Percentiles rank a stretch among this genome's conserved stretches.
phyloP scores from a whole-genome alignment of 352 stramenopile species.

The Pythium guiyangense region DNA sequence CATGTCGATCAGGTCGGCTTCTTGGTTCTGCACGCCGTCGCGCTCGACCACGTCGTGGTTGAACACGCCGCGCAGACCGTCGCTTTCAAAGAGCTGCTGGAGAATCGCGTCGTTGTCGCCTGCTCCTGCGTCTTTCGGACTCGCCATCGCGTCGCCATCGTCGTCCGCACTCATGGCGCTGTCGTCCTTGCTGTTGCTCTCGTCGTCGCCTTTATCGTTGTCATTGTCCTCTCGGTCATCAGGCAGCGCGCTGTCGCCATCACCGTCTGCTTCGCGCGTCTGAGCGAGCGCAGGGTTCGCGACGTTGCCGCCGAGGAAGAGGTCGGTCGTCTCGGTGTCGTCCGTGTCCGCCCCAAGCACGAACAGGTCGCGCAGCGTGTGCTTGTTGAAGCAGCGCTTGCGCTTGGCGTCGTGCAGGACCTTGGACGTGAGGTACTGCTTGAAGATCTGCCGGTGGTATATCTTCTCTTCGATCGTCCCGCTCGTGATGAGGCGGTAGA shows the following conservation, averaged over 20 bases:
- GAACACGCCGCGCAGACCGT: slow-evolving; percentile 91
- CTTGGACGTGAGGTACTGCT: slow-evolving; percentile 97
- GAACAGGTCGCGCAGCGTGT: slow-evolving; percentile 96
- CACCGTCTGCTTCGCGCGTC: background rate
- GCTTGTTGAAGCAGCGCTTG: slow-evolving; percentile 95
- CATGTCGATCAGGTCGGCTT: slow-evolving; percentile 90
- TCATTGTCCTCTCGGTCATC: slow-evolving; percentile 21
- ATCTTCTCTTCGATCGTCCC: slow-evolving; percentile 99
- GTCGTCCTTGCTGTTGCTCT: background rate
- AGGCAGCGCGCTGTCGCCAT: background rate
- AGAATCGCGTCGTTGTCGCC: slow-evolving; percentile 87
- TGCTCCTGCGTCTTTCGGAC: background rate
- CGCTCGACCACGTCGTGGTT: slow-evolving; percentile 93
- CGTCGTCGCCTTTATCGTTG: slow-evolving; percentile 19
- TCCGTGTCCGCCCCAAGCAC: slow-evolving; percentile 69
- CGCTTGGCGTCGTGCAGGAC: slow-evolving; percentile 96
- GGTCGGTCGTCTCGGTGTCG: slow-evolving; percentile 88
- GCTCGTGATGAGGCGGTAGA: slow-evolving; percentile 92
- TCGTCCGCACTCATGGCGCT: background rate
- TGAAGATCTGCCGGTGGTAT: slow-evolving; percentile 99
- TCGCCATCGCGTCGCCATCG: background rate
- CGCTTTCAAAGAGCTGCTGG: slow-evolving; percentile 88
- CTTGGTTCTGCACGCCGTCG: slow-evolving; percentile 83
- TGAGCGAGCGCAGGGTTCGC: slow-evolving; percentile 35
- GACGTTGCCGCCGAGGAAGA: slow-evolving; percentile 89